Evolutionary conservation across 2,329 filamentous ascomycete species (phyloP), one percentile per base, ranked within the genome.

Genomic region (Hymenoscyphus scutula): DNA sequence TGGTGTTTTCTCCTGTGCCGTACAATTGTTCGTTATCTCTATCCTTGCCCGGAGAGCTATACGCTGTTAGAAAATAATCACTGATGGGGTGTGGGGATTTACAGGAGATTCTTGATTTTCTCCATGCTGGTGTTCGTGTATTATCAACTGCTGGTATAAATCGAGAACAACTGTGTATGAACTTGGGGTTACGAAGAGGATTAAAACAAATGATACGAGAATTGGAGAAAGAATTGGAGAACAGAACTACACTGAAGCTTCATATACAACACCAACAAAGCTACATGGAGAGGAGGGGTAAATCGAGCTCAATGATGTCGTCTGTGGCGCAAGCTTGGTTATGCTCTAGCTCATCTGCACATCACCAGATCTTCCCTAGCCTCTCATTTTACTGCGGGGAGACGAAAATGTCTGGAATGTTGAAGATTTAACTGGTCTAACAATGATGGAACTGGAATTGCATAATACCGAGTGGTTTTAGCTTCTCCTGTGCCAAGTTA

Each of bases 91-190:
- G 23, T 8, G 29, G 27, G 38, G 15, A 32, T 30, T 34, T 56
- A 64, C 62, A 64, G 27, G 6, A 64, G 38, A 11, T 56, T 61
- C 48, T 64, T 64, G 34, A 61, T 53, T 11, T 59, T 61, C 2
- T 61, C 59, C 62, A 64, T 64, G 19, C 17, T 59, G 58, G 34
- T 55, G 23, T 23, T 38, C 8, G n/a, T 17, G 6, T 11, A 41
- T 19, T 23, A 2, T 25, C 10, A 10, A 34, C 11, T 34, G 32
- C 10, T 1, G 32, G 15, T 25, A 48, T 25, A 25, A 23, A 48
- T 48, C 23, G 41, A 48, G 41, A 25, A 23, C 6, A 11, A 10
- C 23, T 23, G 41, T 23, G 8, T 8, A 10, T 23, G 11, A 25
- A 11, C 23, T 48, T 17, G 41, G 23, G 41, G n/a, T 10, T 48